Percentiles rank a stretch among this genome's conserved stretches.
phyloP scores from a whole-genome alignment of 371 early-diverging fungal genomes.

The Blastocladiella emersonii region DNA sequence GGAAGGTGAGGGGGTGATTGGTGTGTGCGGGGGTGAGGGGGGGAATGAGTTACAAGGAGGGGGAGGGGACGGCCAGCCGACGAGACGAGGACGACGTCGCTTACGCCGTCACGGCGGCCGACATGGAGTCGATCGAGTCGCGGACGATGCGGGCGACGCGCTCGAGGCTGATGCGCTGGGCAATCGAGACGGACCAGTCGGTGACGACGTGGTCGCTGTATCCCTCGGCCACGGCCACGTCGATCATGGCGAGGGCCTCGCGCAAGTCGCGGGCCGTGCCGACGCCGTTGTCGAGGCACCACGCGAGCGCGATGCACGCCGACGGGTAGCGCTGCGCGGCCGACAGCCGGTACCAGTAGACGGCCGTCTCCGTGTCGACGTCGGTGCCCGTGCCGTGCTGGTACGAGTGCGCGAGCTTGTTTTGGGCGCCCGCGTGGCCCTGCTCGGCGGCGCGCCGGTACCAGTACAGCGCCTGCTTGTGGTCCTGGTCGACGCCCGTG shows the following conservation, averaged over 20 bases:
- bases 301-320: slow-evolving; percentile 43
- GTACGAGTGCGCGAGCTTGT: slow-evolving; percentile 74
- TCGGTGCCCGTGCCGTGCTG: slow-evolving; percentile 62
- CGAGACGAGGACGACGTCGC: too few relatives aligned
- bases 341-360: slow-evolving; percentile 39
- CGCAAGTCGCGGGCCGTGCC: slow-evolving; percentile 40
- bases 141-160: too few relatives aligned
- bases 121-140: too few relatives aligned
- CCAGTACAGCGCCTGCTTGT: slow-evolving; percentile 45
- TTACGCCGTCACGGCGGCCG: too few relatives aligned
- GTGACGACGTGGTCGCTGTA: not conserved
- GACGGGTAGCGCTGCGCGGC: slow-evolving; percentile 47
- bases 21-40: too few relatives aligned
- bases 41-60: too few relatives aligned
- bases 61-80: too few relatives aligned
- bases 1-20: too few relatives aligned
- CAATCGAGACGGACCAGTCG: not conserved
- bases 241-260: slow-evolving; percentile 25
- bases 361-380: slow-evolving; percentile 36
- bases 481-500: slow-evolving; percentile 46
- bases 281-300: slow-evolving; percentile 47
- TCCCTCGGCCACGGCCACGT: not conserved
- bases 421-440: slow-evolving; percentile 67
- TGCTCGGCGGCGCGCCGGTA: slow-evolving; percentile 51
- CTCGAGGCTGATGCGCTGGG: not conserved